These are phyloP conservation scores for Inonotus obliquus DNA, from an alignment of 1,284 basidiomycete genomes.

Conservation along the genomic window DNA sequence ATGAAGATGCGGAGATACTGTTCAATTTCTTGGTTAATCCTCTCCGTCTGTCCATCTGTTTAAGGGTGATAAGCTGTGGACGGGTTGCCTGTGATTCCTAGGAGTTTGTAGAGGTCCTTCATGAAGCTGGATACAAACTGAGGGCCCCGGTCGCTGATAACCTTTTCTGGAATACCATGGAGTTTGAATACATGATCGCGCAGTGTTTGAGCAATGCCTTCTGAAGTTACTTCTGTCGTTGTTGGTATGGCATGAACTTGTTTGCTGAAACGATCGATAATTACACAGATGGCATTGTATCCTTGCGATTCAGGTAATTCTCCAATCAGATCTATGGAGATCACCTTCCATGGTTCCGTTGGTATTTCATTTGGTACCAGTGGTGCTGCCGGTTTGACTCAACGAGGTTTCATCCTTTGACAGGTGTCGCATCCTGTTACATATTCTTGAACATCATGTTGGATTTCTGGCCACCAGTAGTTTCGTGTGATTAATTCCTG, in stretches of 20 bases:
- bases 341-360: too few species aligned
- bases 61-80: constrained; percentile 32
- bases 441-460: too few species aligned
- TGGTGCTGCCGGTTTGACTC: too few species aligned
- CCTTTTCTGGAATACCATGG: not conserved
- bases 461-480: too few species aligned
- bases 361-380: too few species aligned
- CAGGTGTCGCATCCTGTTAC: too few species aligned
- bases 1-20: not conserved
- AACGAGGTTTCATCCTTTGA: too few species aligned
- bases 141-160: not conserved
- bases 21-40: constrained; percentile 6
- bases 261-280: constrained; percentile 30
- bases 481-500: too few species aligned
- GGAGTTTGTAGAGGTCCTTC: not conserved
- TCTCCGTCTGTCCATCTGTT: not conserved
- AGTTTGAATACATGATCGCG: not conserved
- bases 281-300: constrained; percentile 32
- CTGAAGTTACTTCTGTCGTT: not conserved
- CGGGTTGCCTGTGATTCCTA: not conserved
- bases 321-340: constrained; percentile 1
- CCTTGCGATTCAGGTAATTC: constrained; percentile 24
- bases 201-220: not conserved
- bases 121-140: not conserved
- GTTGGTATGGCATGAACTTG: not conserved